Percentiles rank a stretch among this genome's conserved stretches.
phyloP scores from a whole-genome alignment of 106 monocot species.

The Posidonia australis region DNA sequence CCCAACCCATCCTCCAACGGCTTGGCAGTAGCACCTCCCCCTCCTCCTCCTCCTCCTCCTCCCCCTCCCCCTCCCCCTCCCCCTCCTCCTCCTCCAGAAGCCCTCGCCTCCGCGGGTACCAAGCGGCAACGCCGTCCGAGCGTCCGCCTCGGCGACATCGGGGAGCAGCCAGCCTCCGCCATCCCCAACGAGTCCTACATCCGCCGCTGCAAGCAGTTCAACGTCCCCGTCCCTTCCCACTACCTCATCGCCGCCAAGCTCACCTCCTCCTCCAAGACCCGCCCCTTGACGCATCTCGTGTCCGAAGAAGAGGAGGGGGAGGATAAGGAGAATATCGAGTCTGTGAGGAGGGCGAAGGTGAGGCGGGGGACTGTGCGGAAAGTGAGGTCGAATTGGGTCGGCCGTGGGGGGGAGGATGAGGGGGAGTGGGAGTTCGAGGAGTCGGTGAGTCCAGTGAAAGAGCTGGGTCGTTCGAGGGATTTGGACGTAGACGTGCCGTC shows the following conservation, averaged over 20 bases:
- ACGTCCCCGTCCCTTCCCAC: slow-evolving; percentile 1
- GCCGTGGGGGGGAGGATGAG: slow-evolving; percentile 13
- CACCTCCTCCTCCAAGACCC: slow-evolving; percentile 11
- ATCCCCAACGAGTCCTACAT: slow-evolving; percentile 13
- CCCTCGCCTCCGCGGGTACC: not conserved
- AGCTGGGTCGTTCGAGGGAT: slow-evolving; percentile 4
- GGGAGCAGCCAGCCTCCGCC: slow-evolving; percentile 26
- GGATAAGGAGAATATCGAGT: not conserved
- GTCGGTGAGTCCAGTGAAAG: slow-evolving; percentile 7
- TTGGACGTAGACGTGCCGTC: slow-evolving; percentile 17
- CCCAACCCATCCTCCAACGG: not conserved
- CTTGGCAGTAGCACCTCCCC: not conserved
- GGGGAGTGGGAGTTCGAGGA: slow-evolving; percentile 4
- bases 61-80: not conserved
- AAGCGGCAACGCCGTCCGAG: slow-evolving; percentile 51
- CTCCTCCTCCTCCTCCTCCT: not conserved
- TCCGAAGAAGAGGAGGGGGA: not conserved
- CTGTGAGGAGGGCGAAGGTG: not conserved
- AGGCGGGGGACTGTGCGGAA: not conserved
- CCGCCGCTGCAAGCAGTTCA: slow-evolving; percentile 24
- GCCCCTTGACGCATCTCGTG: slow-evolving; percentile 8
- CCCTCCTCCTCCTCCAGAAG: not conserved
- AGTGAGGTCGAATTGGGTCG: not conserved
- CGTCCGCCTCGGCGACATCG: slow-evolving; percentile 49
- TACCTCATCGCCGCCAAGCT: not conserved